These are phyloP conservation scores for Talaromyces sp. DNA, from an alignment of 2,329 filamentous ascomycete genomes.

Conservation along the genomic window DNA sequence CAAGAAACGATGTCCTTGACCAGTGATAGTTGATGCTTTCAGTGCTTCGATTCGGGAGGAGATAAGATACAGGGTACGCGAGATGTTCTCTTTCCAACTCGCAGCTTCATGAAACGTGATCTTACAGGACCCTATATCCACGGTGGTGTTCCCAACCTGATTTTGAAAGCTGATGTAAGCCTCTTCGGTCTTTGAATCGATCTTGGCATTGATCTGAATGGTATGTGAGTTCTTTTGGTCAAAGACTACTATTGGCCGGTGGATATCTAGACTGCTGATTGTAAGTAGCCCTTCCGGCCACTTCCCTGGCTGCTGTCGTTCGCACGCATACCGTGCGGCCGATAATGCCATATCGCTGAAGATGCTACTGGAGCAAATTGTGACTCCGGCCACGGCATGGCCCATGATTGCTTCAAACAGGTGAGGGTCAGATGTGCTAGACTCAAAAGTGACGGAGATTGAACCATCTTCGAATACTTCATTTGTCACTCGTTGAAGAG, in stretches of 20 bases:
- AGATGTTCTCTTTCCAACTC: conserved; percentile 40
- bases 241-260: background rate
- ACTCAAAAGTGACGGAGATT: conserved; percentile 26
- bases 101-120: background rate
- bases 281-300: background rate
- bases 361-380: conserved; percentile 2
- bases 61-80: background rate
- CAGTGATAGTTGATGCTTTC: background rate
- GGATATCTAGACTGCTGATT: background rate
- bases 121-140: background rate
- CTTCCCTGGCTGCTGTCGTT: background rate
- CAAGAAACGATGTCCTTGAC: conserved; percentile 10
- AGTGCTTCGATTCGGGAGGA: background rate
- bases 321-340: background rate
- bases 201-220: background rate
- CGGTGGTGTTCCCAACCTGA: no score
- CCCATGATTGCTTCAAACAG: conserved; percentile 30
- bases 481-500: background rate
- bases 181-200: background rate
- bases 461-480: background rate
- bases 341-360: conserved; percentile 5
- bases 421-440: conserved; percentile 28
- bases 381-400: conserved; percentile 23
- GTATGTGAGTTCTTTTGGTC: background rate
- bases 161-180: background rate